Percentiles rank a stretch among this genome's conserved stretches.
phyloP scores from a whole-genome alignment of 208 protist species.

The Trypanosoma boissoni region DNA sequence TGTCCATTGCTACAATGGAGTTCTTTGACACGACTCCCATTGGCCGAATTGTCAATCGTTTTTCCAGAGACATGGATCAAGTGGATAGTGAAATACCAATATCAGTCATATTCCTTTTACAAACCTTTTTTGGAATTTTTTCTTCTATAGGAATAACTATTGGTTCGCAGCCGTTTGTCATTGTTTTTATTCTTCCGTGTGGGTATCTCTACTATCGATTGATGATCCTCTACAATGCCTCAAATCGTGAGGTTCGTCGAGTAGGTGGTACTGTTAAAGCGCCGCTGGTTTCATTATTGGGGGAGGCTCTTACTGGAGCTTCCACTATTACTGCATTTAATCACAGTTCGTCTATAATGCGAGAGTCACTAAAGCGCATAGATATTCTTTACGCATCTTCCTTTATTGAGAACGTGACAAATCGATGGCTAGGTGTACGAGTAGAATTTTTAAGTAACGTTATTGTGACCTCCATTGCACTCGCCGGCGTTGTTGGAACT shows the following conservation, averaged over 20 bases:
- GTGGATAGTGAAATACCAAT: conserved; percentile 49
- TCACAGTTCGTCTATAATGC: conserved; percentile 30
- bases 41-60: conserved; percentile 73
- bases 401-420: conserved; percentile 35
- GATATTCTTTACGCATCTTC: conserved; percentile 50
- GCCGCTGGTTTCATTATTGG: conserved; percentile 79
- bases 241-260: conserved; percentile 82
- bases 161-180: conserved; percentile 29
- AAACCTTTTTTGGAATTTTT: conserved; percentile 48
- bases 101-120: conserved; percentile 47
- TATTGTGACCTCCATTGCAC: conserved; percentile 39
- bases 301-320: conserved; percentile 85
- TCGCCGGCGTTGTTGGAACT: conserved; percentile 44
- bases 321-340: conserved; percentile 77
- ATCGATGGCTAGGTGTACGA: conserved; percentile 86
- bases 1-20: conserved; percentile 47
- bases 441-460: conserved; percentile 83
- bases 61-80: conserved; percentile 44
- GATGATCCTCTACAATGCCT: conserved; percentile 56
- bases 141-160: conserved; percentile 51
- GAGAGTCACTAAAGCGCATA: conserved; percentile 48
- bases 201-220: conserved; percentile 65
- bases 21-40: conserved; percentile 91
- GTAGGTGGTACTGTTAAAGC: conserved; percentile 71
- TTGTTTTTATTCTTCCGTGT: conserved; percentile 58